Base-by-base conservation (phyloP, 2,329 filamentous ascomycete genomes). In the Alternaria triticina region DNA sequence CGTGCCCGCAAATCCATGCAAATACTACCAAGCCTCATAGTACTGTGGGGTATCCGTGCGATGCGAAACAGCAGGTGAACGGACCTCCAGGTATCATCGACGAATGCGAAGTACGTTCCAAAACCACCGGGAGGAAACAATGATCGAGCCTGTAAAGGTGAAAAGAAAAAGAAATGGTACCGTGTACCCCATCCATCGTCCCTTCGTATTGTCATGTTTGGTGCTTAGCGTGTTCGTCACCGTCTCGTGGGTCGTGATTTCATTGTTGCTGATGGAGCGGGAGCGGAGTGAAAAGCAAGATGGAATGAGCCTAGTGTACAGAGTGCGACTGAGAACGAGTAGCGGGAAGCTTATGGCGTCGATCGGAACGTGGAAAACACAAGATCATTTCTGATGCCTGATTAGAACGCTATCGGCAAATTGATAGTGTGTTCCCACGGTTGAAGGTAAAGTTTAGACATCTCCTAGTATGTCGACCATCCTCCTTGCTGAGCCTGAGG, bases 401-500 rank as follows among this genome's bases (percentile, higher is more conserved):
- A 30, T 33, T 33, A 52, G 54, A 62, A 23, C 28, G 15, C 15
- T 20, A 12, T 23, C 36, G 9, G 36, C 51, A 27, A 27, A 33
- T 17, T 20, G 28, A 33, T 11, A 20, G n/a, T 30, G 47, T 25
- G 44, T 43, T 15, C 25, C 27, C n/a, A 47, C 30, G n/a, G 6
- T 17, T 25, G 30, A 17, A 17, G 28, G 22, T 22, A 12, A 50
- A 25, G 17, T 25, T 27, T 46, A 54, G 22, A 27, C 20, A 25
- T 15, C 40, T 43, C 44, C 70, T 74, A 78, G 66, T 79, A 79
- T 52, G 69, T 70, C 57, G 74, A 75, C 79, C 81, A 82, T 61
- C 80, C 80, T 70, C 82, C 82, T 30, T 62, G 65, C 70, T 80
- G 81, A 44, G 75, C 72, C 61, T 79, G 78, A n/a, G 77, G 78